Base-by-base conservation (phyloP, 2,329 filamentous ascomycete species). In the Phoma sp. region DNA sequence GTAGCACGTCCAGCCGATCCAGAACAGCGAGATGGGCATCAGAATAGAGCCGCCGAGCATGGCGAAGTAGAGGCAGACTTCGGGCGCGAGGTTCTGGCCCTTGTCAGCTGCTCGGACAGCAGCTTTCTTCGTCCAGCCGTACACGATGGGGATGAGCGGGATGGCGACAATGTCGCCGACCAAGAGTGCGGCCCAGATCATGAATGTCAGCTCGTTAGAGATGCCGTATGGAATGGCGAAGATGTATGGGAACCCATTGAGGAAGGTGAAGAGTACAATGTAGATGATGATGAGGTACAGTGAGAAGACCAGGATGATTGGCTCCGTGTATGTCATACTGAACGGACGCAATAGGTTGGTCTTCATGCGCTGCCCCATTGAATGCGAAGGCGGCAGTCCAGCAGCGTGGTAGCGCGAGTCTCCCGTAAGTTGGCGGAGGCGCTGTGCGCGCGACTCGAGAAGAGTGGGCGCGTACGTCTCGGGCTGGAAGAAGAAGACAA, bases 11-110 rank as follows among this genome's bases (percentile, higher is more conserved):
- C 58, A 60, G n/a, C 58, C 58, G 7, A 60, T 53, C 54, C 55
- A 58, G 72, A 96, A 95, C 14, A 96, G 75, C 1, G 90, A 90
- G 36, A 88, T 79, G 2, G 91, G 89, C 21, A 92, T 89, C 7
- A 95, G 74, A 14, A 91, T 72, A 0, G 86, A 86, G 5, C 91
- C 92, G 5, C 91, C 92, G 59, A 71, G 30, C 45, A 76, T 75
- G 12, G 77, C 80, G 51, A 90, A 85, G 3, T 90, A 89, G 15
- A 96, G 81, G 43, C 91, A 85, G 76, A 89, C 93, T 76, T 96
- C 92, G 1, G 92, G 92, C 12, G n/a, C 39, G 1, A 30, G 18
- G 7, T 21, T 7, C 1, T 25, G 42, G 15, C 49, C 34, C 18
- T n/a, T n/a, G n/a, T n/a, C n/a, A n/a, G n/a, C n/a, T n/a, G n/a